Evolutionary conservation across 768 basidiomycete species (phyloP), one percentile per base, ranked within the genome.

Genomic region (Russula compacta): DNA sequence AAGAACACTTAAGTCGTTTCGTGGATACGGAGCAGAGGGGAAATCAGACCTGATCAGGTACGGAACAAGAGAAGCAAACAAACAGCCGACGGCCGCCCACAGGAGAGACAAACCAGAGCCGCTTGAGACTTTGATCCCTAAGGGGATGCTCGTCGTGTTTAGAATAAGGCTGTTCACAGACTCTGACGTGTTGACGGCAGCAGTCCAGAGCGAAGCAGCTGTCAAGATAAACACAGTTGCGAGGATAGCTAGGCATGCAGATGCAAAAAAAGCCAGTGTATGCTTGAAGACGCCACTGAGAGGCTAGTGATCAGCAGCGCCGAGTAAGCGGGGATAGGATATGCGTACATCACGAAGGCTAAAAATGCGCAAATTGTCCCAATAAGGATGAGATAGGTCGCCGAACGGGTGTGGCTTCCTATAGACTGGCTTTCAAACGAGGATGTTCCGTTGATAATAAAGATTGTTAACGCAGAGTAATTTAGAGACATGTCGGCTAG

Each of bases 161-260:
- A 85, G 72, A 36, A 78, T 64, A 61, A 81, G 65, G 32, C 73
- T 68, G 67, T 90, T 90, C 63, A 92, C 75, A 15, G 73, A 73
- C 67, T 83, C 76, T 0, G 80, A 75, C 67, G 84, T 86, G 65
- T 83, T 80, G 53, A 92, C 77, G 53, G 89, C 76, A 48, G 83
- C 79, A 5, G 90, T 90, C 90, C 90, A 92, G 61, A 91, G 83
- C 48, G 81, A 78, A 15, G 84, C 83, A 29, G 82, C 87, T 44
- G 86, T 82, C 52, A 92, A 76, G 50, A 90, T 70, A 56, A 89
- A 77, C 11, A 87, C 47, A 56, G 81, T 81, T 35, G 83, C 83
- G 17, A 84, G 59, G 53, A 85, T 71, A 14, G 87, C 80, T 66
- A 86, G 80, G 1, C 79, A 71, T 5, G 86, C 80, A 4, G 90